Evolutionary conservation across 129 eudicot species (phyloP).

Genomic region (Flaveria ramosissima): DNA sequence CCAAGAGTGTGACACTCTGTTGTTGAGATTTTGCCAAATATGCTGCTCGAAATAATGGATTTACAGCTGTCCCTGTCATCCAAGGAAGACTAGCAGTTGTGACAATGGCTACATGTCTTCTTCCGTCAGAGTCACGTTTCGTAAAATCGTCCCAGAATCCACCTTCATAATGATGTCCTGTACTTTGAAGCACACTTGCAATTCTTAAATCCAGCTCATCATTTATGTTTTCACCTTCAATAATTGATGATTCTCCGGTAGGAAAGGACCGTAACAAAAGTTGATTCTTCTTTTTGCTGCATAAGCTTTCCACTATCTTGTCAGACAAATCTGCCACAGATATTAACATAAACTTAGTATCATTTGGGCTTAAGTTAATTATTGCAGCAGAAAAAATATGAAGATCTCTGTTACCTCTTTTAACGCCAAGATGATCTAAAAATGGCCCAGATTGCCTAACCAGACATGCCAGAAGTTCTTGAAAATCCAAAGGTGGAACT

Average conservation of each 20-base stretch:
- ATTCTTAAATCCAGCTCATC: slow-evolving; percentile 90
- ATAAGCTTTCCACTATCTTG: slow-evolving; percentile 87
- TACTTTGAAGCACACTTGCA: slow-evolving; percentile 92
- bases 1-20: slow-evolving; percentile 84
- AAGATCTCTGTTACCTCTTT: slow-evolving; percentile 52
- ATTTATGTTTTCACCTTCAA: slow-evolving; percentile 58
- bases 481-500: slow-evolving; percentile 89
- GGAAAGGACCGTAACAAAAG: slow-evolving; percentile 61
- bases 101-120: slow-evolving; percentile 95
- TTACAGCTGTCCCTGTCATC: slow-evolving; percentile 99
- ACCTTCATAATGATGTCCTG: slow-evolving; percentile 93
- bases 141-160: slow-evolving; percentile 67
- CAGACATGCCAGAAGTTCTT: slow-evolving; percentile 81
- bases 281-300: slow-evolving; percentile 77
- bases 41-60: slow-evolving; percentile 97
- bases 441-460: slow-evolving; percentile 94
- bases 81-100: slow-evolving; percentile 99
- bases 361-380: background rate
- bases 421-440: slow-evolving; percentile 84
- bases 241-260: slow-evolving; percentile 58
- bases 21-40: slow-evolving; percentile 78
- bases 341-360: slow-evolving; percentile 13
- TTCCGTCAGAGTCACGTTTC: slow-evolving; percentile 54
- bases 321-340: slow-evolving; percentile 70
- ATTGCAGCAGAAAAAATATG: background rate